phyloP scores from a whole-genome alignment of 1,284 basidiomycete species.

The Heterobasidion annosum region DNA sequence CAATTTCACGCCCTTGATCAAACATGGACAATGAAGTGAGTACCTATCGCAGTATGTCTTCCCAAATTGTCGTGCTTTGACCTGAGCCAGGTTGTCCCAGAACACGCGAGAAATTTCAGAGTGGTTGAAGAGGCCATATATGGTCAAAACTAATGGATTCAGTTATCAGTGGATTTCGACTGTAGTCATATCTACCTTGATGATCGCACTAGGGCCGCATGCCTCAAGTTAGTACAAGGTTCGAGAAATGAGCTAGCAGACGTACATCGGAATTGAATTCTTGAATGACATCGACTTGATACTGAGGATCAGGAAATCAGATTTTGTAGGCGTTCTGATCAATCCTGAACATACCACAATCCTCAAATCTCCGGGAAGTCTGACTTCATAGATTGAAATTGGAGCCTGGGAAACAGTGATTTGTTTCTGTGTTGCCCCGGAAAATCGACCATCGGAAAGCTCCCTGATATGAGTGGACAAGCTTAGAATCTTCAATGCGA shows the following conservation, averaged over 20 bases:
- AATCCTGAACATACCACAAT: constrained; percentile 38
- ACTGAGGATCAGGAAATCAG: neutral
- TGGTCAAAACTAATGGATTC: constrained; percentile 32
- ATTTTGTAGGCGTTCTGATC: neutral
- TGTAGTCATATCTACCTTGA: constrained; percentile 29
- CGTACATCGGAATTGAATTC: constrained; percentile 37
- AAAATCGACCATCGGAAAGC: constrained; percentile 58
- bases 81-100: constrained; percentile 51
- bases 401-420: constrained; percentile 28
- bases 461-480: constrained; percentile 29
- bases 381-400: constrained; percentile 58
- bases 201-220: constrained; percentile 31
- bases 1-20: neutral
- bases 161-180: no score
- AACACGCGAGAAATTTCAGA: constrained; percentile 41
- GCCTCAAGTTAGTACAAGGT: neutral
- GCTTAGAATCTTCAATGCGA: neutral
- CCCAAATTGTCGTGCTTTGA: constrained; percentile 33
- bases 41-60: constrained; percentile 43
- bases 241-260: constrained; percentile 2
- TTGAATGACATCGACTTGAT: neutral
- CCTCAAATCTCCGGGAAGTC: constrained; percentile 52
- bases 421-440: constrained; percentile 59
- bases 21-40: constrained; percentile 6
- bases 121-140: constrained; percentile 62